phyloP scores from a whole-genome alignment of 129 eudicot species.

The Pseudognaphalium luteoalbum region DNA sequence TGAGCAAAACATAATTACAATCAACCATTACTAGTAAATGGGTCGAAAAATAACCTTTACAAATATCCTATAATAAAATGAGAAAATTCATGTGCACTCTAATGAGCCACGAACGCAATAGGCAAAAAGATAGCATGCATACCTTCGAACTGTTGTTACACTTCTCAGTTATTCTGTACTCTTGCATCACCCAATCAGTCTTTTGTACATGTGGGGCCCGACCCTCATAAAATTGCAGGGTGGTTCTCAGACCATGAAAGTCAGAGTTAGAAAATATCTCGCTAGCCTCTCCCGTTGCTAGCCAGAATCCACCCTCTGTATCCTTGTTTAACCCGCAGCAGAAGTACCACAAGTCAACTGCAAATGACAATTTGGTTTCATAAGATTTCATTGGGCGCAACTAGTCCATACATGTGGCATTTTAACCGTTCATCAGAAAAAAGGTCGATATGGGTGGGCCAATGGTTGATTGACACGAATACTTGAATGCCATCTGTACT shows the following conservation, averaged over 20 bases:
- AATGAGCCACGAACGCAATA: background rate
- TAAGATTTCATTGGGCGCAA: background rate
- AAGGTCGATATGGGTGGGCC: background rate
- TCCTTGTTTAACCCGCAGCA: constrained; percentile 37
- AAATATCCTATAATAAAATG: background rate
- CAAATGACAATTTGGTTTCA: constrained; percentile 8
- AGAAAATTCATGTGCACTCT: background rate
- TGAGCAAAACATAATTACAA: background rate
- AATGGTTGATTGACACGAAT: background rate
- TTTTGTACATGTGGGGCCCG: constrained; percentile 31
- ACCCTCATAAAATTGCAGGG: constrained; percentile 56
- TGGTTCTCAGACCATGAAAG: constrained; percentile 65
- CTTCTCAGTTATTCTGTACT: constrained; percentile 48
- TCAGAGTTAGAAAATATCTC: constrained; percentile 48
- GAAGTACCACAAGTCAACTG: constrained; percentile 66
- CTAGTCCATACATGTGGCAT: background rate
- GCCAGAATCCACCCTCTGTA: constrained; percentile 58
- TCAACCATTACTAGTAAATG: background rate
- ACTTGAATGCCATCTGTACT: background rate
- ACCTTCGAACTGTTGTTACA: constrained; percentile 41
- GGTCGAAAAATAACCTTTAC: background rate
- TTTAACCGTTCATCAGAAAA: background rate
- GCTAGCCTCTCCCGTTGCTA: constrained; percentile 43
- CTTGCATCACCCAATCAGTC: constrained; percentile 81
- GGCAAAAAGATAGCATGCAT: background rate